Percentiles rank a stretch among this genome's conserved stretches.
Evolutionary conservation across 1,284 basidiomycete genomes (phyloP).

Genomic region (Fistulina hepatica): DNA sequence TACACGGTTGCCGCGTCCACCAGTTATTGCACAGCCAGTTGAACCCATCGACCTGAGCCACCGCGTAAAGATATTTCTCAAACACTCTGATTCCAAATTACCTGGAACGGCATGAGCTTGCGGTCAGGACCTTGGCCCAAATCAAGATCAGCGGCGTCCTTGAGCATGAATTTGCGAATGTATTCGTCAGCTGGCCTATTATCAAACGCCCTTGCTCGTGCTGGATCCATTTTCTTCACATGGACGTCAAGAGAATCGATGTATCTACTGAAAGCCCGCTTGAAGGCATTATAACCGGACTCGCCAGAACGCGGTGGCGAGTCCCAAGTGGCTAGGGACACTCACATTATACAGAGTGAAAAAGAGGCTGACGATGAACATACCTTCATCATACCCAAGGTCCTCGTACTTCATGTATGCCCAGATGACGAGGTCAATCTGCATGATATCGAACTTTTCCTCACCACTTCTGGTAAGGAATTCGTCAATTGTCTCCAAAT

Average conservation of each 20-base stretch:
- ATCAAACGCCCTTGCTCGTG: too few relatives aligned
- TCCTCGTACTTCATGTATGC: constrained; percentile 86
- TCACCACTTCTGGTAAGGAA: constrained; percentile 43
- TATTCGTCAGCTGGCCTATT: constrained; percentile 33
- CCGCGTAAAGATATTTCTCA: constrained; percentile 7
- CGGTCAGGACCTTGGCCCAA: constrained; percentile 52
- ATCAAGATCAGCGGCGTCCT: constrained; percentile 41
- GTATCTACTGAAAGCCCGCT: constrained; percentile 54
- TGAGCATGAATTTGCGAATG: constrained; percentile 38
- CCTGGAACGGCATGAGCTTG: constrained; percentile 81
- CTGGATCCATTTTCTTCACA: constrained; percentile 44
- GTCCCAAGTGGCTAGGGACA: constrained; percentile 73
- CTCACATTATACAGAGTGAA: constrained; percentile 7
- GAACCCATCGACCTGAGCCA: constrained; percentile 70
- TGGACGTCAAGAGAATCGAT: constrained; percentile 51
- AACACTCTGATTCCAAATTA: constrained; percentile 18
- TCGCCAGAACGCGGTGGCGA: constrained; percentile 62
- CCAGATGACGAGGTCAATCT: constrained; percentile 60
- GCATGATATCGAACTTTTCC: constrained; percentile 32
- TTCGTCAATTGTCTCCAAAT: constrained; percentile 44
- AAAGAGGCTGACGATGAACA: too few relatives aligned
- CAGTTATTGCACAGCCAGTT: constrained; percentile 90
- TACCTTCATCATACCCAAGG: constrained; percentile 81
- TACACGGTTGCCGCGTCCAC: constrained; percentile 80
- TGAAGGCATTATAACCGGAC: constrained; percentile 50